phyloP scores from a whole-genome alignment of 2,329 filamentous ascomycete genomes.

The Diaporthe eres region DNA sequence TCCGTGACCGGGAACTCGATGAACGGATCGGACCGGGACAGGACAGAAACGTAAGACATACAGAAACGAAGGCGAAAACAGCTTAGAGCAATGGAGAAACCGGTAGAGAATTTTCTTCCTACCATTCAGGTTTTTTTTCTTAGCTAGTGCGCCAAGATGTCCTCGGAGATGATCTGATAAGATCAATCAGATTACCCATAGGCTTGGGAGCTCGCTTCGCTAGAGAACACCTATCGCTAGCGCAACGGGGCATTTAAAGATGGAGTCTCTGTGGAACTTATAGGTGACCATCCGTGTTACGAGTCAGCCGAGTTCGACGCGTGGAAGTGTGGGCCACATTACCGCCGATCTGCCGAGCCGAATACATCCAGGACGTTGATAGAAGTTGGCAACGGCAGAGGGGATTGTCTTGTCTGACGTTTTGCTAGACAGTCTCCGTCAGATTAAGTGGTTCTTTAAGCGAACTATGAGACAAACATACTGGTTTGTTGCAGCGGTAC shows the following conservation, averaged over 20 bases:
- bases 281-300: not conserved
- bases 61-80: not conserved
- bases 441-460: not conserved
- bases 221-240: not conserved
- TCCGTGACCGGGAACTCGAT: not conserved
- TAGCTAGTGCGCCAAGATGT: not conserved
- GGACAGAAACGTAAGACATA: constrained; percentile 3
- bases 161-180: constrained; percentile 13
- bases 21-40: not conserved
- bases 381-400: not conserved
- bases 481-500: too few species aligned
- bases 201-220: not conserved
- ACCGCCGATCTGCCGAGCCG: constrained; percentile 19
- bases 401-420: not conserved
- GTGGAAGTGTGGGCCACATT: not conserved
- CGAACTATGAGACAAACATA: not conserved
- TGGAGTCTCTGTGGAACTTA: not conserved
- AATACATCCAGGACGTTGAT: not conserved
- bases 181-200: constrained; percentile 7
- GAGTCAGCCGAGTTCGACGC: constrained; percentile 12
- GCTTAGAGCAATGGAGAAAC: constrained; percentile 8
- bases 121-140: constrained; percentile 5
- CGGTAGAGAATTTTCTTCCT: not conserved
- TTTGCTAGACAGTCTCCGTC: too few species aligned
- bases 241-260: not conserved